These are phyloP conservation scores for Paramecium octaurelia DNA, from an alignment of 73 alveolate genomes.

Conservation along the genomic window DNA sequence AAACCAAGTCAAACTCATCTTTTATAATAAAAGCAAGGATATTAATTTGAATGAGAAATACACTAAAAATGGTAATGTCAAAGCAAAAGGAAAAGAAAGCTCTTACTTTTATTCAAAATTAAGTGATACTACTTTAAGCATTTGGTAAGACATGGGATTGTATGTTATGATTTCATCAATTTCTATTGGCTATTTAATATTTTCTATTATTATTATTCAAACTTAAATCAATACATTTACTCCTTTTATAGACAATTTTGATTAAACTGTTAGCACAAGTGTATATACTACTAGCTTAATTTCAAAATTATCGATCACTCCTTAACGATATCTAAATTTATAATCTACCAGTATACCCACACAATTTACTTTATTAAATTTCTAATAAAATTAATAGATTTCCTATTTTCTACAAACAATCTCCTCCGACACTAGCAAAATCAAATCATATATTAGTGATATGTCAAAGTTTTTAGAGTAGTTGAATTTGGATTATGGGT, in stretches of 20 bases:
- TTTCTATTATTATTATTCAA: background rate
- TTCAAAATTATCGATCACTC: conserved; percentile 11
- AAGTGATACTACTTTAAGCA: background rate
- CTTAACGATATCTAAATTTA: background rate
- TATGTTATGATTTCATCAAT: conserved; percentile 26
- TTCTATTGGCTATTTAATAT: conserved; percentile 30
- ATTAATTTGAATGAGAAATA: background rate
- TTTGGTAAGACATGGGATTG: conserved; percentile 44
- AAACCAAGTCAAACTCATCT: background rate
- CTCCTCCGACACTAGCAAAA: background rate
- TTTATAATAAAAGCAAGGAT: conserved; percentile 27
- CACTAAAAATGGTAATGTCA: background rate
- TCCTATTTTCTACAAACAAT: background rate
- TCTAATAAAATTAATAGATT: background rate
- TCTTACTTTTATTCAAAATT: background rate
- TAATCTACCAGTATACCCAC: background rate
- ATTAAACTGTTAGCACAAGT: background rate
- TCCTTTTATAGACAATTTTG: background rate
- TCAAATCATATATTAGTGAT: background rate
- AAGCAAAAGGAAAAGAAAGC: background rate
- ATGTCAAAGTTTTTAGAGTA: background rate
- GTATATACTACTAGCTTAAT: background rate
- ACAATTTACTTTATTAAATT: background rate
- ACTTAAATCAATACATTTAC: conserved; percentile 9
- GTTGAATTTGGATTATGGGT: background rate